Evolutionary conservation across 352 stramenopile genomes (phyloP).

Genomic region (Globisporangium nodosum): DNA sequence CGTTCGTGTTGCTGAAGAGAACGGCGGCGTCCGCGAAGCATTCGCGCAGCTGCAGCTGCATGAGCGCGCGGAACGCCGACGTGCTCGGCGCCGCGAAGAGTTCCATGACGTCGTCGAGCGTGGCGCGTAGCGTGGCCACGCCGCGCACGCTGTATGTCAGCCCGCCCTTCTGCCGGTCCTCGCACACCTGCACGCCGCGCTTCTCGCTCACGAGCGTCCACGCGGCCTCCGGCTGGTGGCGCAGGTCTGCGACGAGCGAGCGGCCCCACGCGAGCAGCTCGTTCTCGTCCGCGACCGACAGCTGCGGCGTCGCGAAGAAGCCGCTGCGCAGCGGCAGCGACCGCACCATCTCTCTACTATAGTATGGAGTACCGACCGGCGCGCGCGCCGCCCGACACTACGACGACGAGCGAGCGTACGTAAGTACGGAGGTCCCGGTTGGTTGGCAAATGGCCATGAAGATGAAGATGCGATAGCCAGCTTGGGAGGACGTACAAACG

Average conservation of each 20-base stretch:
- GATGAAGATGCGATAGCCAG: background rate
- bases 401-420: background rate
- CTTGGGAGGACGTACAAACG: background rate
- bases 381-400: background rate
- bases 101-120: constrained; percentile 76
- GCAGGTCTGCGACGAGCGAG: constrained; percentile 60
- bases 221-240: constrained; percentile 65
- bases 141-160: constrained; percentile 76
- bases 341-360: constrained; percentile 46
- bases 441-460: constrained; percentile 1
- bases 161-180: constrained; percentile 78
- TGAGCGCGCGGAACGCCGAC: constrained; percentile 56
- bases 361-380: background rate
- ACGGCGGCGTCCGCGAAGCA: constrained; percentile 65
- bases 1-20: constrained; percentile 64
- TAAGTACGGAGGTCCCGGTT: no score
- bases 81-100: constrained; percentile 61
- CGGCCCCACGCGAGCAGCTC: constrained; percentile 75
- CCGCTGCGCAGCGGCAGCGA: constrained; percentile 70
- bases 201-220: constrained; percentile 76
- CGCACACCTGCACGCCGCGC: constrained; percentile 56
- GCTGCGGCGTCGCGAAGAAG: constrained; percentile 65
- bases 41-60: constrained; percentile 72
- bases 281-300: constrained; percentile 53
- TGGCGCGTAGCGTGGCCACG: constrained; percentile 43